Base-by-base conservation (phyloP, 2,329 filamentous ascomycete species). In the Cladorrhinum sp. region DNA sequence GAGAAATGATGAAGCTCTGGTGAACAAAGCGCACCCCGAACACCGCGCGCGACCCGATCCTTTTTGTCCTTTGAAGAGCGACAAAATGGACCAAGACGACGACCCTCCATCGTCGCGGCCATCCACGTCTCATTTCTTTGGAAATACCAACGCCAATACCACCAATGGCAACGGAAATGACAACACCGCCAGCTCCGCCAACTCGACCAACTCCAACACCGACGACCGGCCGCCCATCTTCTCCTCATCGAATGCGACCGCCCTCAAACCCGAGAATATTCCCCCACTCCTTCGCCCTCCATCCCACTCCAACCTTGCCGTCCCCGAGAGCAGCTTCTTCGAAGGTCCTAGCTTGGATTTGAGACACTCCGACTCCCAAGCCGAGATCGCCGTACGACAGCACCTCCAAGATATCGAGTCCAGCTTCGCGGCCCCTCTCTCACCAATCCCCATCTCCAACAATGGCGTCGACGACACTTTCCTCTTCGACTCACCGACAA, bases 321-420 rank as follows among this genome's bases (percentile, higher is more conserved):
- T 66, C 14, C 64, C 67, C 54, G 77, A 80, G 30, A 73, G 66
- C 67, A 81, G 76, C 71, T 78, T 76, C 62, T 66, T 80, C 46
- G 79, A 80, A 49, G 72, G 74, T 26, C 72, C 72, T 5, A 71
- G 69, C 58, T 52, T 70, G 23, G 64, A 73, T 54, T 70, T 75
- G 56, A 70, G 72, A 36, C 75, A 75, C 53, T 74, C 79, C 58
- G 80, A 85, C 58, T 82, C 81, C 2, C 70, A 83, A 48, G 80
- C 79, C 49, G 82, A 85, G 65, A 77, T 80, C 52, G 78, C 78
- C 49, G 77, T 86, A 20, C 77, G 80, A 63, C 79, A 80, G 59
- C 84, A 87, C 68, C 72, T 88, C 20, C 79, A 82, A 66, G 86
- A 88, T 68, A 80, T 87, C 64, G 86, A 89, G 69, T 88, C 86